Evolutionary conservation across 768 basidiomycete genomes (phyloP).

Genomic region (Trametes meyenii): DNA sequence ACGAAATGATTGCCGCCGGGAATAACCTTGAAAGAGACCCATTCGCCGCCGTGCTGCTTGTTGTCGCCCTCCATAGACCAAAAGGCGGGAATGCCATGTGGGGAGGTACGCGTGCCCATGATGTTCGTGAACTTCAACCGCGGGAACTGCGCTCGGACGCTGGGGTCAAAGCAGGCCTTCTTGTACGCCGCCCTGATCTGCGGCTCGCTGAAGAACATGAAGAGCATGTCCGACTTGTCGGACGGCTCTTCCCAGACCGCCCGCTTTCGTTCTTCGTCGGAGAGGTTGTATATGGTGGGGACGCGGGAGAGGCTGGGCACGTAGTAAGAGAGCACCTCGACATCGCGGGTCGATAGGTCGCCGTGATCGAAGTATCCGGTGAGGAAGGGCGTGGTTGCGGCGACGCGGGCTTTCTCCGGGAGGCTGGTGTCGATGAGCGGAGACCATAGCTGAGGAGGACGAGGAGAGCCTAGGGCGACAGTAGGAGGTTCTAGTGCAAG

Average conservation of each 20-base stretch:
- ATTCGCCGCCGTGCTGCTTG: conserved; percentile 9
- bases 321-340: conserved; percentile 1
- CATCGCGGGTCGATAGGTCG: conserved; percentile 7
- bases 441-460: neutral
- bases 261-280: neutral
- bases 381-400: neutral
- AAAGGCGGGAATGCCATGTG: neutral
- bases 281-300: conserved; percentile 4
- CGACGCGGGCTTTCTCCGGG: neutral
- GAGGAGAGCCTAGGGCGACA: neutral
- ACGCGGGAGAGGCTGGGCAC: neutral
- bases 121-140: conserved; percentile 3
- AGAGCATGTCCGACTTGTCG: neutral
- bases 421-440: neutral
- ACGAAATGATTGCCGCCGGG: conserved; percentile 32
- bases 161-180: conserved; percentile 16
- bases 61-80: conserved; percentile 30
- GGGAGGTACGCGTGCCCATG: neutral
- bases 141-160: conserved; percentile 8
- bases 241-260: neutral
- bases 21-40: conserved; percentile 23
- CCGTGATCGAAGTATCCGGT: conserved; percentile 12
- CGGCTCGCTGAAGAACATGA: neutral
- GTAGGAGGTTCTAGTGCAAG: neutral
- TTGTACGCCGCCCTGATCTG: conserved; percentile 4